phyloP scores from a whole-genome alignment of 192 early-diverging fungal species.

The Spizellomyces sp. region DNA sequence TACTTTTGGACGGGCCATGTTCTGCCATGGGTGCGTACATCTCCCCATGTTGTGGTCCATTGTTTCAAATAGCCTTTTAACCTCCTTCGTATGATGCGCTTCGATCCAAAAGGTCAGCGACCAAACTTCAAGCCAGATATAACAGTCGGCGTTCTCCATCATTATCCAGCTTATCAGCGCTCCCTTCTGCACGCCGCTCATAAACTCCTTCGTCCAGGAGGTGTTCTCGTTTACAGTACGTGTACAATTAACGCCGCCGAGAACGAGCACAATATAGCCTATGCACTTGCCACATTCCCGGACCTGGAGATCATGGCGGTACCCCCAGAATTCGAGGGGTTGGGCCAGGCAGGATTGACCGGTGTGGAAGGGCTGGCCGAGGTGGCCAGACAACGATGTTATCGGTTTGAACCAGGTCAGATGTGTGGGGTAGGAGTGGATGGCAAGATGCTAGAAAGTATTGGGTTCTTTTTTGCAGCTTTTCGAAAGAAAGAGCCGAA shows the following conservation, averaged over 20 bases:
- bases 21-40: conserved; percentile 20
- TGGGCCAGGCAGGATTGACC: not conserved
- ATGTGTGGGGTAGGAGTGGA: conserved; percentile 10
- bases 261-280: conserved; percentile 27
- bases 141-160: not conserved
- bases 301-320: conserved; percentile 19
- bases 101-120: conserved; percentile 19
- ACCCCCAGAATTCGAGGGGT: not conserved
- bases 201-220: conserved; percentile 69
- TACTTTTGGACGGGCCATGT: conserved; percentile 24
- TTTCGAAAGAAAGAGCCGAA: conserved; percentile 15
- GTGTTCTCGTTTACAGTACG: conserved; percentile 75
- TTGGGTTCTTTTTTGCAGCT: conserved; percentile 32
- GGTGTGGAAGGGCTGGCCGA: conserved; percentile 14
- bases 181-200: conserved; percentile 77
- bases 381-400: not conserved
- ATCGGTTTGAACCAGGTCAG: conserved; percentile 24
- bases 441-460: conserved; percentile 22
- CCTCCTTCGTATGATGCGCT: too few relatives aligned
- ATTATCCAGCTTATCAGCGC: conserved; percentile 46
- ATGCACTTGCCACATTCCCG: conserved; percentile 13
- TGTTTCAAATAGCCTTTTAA: too few relatives aligned
- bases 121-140: conserved; percentile 16
- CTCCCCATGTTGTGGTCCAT: not conserved
- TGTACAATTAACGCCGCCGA: conserved; percentile 20